A percentile compares a stretch with the other conserved stretches of the same genome.
Conservation (phyloP, 2,329 filamentous ascomycete genomes). For the Venturia effusa region DNA sequence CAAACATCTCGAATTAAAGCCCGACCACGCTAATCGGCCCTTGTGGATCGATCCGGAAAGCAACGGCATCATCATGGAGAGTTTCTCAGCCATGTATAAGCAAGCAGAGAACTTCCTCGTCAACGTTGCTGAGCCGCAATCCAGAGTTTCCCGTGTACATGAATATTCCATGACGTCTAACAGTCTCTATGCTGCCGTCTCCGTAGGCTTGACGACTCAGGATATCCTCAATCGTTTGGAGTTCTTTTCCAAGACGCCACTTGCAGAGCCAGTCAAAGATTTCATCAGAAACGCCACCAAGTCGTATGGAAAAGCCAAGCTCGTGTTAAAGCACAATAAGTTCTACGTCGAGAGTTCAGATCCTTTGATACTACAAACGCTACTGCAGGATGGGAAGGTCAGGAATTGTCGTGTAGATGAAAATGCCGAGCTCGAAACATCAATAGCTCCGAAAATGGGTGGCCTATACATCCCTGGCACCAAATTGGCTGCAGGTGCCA, state of each 20-base stretch:
- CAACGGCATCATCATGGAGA: conserved; percentile 84
- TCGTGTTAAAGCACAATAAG: conserved; percentile 87
- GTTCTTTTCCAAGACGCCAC: conserved; percentile 74
- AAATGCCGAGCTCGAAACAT: conserved; percentile 62
- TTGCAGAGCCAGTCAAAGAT: conserved; percentile 67
- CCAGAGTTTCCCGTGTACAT: conserved; percentile 80
- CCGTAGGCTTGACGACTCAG: conserved; percentile 76
- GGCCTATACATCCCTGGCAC: conserved; percentile 89
- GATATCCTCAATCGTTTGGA: conserved; percentile 89
- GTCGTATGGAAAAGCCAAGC: conserved; percentile 89
- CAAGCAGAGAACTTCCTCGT: conserved; percentile 91
- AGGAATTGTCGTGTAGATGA: conserved; percentile 67
- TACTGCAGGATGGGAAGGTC: conserved; percentile 78
- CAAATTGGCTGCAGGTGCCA: conserved; percentile 79
- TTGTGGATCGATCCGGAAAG: conserved; percentile 87
- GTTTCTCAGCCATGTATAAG: conserved; percentile 77
- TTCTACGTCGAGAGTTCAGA: conserved; percentile 93
- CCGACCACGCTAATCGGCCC: conserved; percentile 79
- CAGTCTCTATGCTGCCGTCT: conserved; percentile 90
- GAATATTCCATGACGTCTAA: conserved; percentile 88
- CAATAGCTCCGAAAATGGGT: conserved; percentile 74
- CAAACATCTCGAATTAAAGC: conserved; percentile 70
- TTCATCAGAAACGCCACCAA: conserved; percentile 78
- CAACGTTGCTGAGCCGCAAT: conserved; percentile 88
- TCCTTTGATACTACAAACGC: conserved; percentile 69